phyloP scores from a whole-genome alignment of 169 alveolate species.

The Blepharisma undulans region DNA sequence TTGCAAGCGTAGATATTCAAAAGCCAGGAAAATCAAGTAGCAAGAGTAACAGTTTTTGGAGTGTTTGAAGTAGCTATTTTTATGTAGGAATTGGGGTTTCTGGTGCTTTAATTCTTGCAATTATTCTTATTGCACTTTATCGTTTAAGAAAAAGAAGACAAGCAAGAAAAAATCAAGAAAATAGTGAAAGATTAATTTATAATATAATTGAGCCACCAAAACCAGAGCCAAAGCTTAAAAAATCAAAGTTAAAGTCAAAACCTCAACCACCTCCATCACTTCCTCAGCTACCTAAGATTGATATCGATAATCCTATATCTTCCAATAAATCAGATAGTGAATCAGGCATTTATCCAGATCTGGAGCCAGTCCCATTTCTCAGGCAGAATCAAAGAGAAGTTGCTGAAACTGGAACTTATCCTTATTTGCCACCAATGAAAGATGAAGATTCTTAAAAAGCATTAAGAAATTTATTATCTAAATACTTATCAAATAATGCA shows the following conservation, averaged over 20 bases:
- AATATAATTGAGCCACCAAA: background rate
- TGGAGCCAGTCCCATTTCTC: background rate
- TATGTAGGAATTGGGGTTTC: background rate
- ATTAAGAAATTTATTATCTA: background rate
- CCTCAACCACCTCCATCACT: background rate
- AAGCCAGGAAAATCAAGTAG: background rate
- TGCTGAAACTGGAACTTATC: background rate
- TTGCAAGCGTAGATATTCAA: background rate
- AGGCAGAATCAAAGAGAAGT: background rate
- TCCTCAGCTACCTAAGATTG: background rate
- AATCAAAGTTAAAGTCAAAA: background rate
- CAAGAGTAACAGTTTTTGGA: background rate
- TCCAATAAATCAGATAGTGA: background rate
- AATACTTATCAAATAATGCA: too few relatives aligned
- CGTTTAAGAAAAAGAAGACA: background rate
- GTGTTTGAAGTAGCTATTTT: background rate
- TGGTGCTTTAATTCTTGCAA: background rate
- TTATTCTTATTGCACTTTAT: too few relatives aligned
- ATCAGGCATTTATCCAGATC: background rate
- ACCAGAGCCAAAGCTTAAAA: background rate
- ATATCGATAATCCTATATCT: background rate
- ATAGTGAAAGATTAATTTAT: background rate
- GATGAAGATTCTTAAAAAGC: background rate
- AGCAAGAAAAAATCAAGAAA: background rate
- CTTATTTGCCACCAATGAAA: background rate